Base-by-base conservation (phyloP, 2,329 filamentous ascomycete genomes). In the Bipolaris zeicola region DNA sequence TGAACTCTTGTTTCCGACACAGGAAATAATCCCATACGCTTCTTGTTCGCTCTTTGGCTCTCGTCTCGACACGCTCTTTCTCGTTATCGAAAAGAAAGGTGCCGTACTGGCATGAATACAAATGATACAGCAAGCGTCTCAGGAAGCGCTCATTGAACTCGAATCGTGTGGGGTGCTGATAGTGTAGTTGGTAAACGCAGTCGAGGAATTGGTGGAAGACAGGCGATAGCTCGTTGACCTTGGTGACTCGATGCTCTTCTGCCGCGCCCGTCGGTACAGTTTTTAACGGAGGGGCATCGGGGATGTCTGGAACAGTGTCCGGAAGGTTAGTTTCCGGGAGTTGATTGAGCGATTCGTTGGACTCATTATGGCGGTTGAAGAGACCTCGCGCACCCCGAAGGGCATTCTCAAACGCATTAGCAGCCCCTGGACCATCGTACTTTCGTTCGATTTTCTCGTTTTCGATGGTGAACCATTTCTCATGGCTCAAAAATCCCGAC, bases 191-290 rank as follows among this genome's bases (percentile, higher is more conserved):
- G 72, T 95, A 98, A 1, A 91, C 92, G 36, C 92, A 92, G 71
- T 98, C 95, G 8, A 99, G 84, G 76, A 98, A 99, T 72, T 99
- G 95, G 69, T 99, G 95, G 76, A 99, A 99, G 22, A 99, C 91
- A 0, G 95, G 95, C 58, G 92, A 96, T 33, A 96, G 90, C 79
- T 98, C 95, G 65, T 91, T 95, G n/a, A 88, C 87, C 57, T 87
- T 87, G 0, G 92, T 97, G 8, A 87, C 84, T 65, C 91, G 87
- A 63, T 85, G 84, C 54, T 88, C 84, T 41, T 82, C 79, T 31
- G 81, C 77, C 6, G 76, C 72, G 31, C 72, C 74, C 36, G 77
- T 74, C 62, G 71, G 77, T 59, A 52, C 74, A 28, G 55, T 71
- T 65, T 66, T 71, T 5, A 63, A 67, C 4, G 72, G 64, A 14